phyloP scores from a whole-genome alignment of 306 rosid species.

The Vicia villosa region DNA sequence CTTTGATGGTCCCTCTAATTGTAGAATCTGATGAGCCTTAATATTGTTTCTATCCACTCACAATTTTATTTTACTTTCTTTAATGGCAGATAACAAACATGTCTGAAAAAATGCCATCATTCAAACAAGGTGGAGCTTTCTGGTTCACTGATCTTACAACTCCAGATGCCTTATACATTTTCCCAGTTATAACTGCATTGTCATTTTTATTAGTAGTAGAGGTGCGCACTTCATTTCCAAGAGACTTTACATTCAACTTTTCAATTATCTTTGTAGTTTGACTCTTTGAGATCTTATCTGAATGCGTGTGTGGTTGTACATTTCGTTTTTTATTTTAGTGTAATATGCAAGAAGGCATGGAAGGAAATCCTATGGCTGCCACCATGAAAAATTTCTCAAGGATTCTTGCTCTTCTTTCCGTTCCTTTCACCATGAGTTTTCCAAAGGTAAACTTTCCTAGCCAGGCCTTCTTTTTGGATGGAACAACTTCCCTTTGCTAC shows the following conservation, averaged over 20 bases:
- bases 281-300: conserved; percentile 12
- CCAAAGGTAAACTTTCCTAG: conserved; percentile 65
- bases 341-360: conserved; percentile 94
- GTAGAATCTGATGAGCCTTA: conserved; percentile 25
- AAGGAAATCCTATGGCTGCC: conserved; percentile 81
- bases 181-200: conserved; percentile 77
- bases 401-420: conserved; percentile 81
- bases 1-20: conserved; percentile 27
- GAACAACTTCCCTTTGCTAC: conserved; percentile 20
- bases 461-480: not conserved
- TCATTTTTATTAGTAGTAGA: conserved; percentile 86
- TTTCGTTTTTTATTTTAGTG: conserved; percentile 46
- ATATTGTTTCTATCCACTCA: conserved; percentile 35
- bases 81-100: conserved; percentile 69
- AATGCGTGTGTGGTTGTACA: conserved; percentile 9
- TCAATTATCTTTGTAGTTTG: conserved; percentile 22
- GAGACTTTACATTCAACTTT: conserved; percentile 7
- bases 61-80: conserved; percentile 31
- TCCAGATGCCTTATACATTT: conserved; percentile 68
- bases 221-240: conserved; percentile 50
- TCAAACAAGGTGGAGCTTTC: conserved; percentile 82
- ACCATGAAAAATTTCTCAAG: conserved; percentile 89
- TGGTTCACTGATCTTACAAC: conserved; percentile 95
- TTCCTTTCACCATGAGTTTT: conserved; percentile 85
- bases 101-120: conserved; percentile 91